phyloP scores from a whole-genome alignment of 805 yeast genomes.

The Kluyveromyces lactis region DNA sequence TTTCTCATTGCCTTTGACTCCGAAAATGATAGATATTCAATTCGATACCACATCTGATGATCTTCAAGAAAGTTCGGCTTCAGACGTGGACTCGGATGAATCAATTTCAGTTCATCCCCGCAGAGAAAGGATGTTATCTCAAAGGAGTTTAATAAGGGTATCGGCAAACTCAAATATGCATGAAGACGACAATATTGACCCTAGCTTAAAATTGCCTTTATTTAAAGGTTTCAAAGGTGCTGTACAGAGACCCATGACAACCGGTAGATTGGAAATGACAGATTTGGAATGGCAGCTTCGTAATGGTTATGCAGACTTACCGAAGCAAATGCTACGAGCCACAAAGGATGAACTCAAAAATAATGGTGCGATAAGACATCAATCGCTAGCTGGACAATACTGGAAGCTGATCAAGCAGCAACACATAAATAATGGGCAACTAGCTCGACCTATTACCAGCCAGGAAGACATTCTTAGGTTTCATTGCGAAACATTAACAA shows the following conservation, averaged over 20 bases:
- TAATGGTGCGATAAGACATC: neutral
- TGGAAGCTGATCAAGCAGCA: constrained; percentile 4
- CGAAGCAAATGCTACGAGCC: neutral
- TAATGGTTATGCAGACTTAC: constrained; percentile 5
- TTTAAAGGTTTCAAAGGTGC: constrained; percentile 3
- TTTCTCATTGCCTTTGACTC: neutral
- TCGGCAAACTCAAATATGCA: neutral
- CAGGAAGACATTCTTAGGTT: constrained; percentile 2
- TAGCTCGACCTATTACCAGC: neutral
- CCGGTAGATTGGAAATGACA: constrained; percentile 4
- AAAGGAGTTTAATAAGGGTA: neutral
- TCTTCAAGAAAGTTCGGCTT: constrained; percentile 8
- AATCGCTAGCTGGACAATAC: neutral
- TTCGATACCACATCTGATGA: neutral
- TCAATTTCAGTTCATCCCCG: neutral
- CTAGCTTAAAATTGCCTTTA: constrained; percentile 1
- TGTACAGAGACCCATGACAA: constrained; percentile 3
- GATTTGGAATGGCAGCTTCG: constrained; percentile 14
- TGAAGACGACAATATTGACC: constrained; percentile 1
- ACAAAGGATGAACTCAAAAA: neutral
- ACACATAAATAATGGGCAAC: constrained; percentile 4
- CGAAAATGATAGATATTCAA: neutral
- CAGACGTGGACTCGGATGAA: constrained; percentile 6
- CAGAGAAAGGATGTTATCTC: neutral
- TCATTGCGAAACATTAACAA: constrained; percentile 2